Evolutionary conservation across 768 basidiomycete genomes (phyloP), one percentile per base, ranked within the genome.

Genomic region (Multifurca ochricompacta): DNA sequence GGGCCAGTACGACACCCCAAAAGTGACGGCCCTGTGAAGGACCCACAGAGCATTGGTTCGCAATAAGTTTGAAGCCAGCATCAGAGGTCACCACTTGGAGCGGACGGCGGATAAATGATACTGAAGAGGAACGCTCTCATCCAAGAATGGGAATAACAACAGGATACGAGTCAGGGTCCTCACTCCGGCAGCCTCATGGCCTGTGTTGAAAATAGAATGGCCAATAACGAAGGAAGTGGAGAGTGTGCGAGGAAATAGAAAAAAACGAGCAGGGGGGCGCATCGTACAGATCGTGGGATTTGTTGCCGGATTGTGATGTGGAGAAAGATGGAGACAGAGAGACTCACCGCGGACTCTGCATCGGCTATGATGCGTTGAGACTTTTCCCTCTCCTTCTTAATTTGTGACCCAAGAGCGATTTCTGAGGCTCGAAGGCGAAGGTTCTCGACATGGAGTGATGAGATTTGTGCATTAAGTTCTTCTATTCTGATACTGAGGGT

Each of bases 401-500:
- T 79, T 65, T 90, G 85, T 19, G 84, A 71, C 4, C 77, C 71
- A 47, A 91, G 78, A 10, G 84, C 78, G 62, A 90, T 87, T 70
- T 89, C 86, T 18, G 86, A 86, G 62, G 87, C 82, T 53, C 85
- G 82, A 61, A 91, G 74, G 51, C 85, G 80, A 48, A 91, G 77
- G 68, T 91, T 91, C 74, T 91, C 88, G 57, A 83, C 80, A 55
- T 87, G 82, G 44, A 91, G 77, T n/a, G 77, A 77, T 42, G 87
- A 84, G 69, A 91, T 84, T 70, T 91, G 85, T 34, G 81, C 76
- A 66, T 90, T 87, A 51, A 91, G 78, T 66, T 91, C 88, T 67
- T 91, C 87, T 64, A 91, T 83, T 43, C 87, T 82, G 58, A 87
- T 75, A 69, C 87, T 89, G 58, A 91, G 75, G 16, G 86, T 89